Base-by-base conservation (phyloP, 495 filamentous ascomycete species). In the Hypoxylon trugodes region DNA sequence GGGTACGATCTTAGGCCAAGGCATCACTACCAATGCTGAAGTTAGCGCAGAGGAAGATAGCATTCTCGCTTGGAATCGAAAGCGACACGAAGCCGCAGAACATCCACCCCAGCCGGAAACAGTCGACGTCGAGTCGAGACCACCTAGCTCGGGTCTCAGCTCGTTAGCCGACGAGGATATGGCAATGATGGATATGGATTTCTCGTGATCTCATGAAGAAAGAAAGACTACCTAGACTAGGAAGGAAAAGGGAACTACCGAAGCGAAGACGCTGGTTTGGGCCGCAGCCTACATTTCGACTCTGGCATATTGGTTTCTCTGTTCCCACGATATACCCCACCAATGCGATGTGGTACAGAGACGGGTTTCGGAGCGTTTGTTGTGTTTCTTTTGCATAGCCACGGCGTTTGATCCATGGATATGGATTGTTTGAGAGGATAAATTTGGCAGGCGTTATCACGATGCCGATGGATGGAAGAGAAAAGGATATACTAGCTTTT, bases 1-100 rank as follows among this genome's bases (percentile, higher is more conserved):
- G 26, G 91, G 91, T 2, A 96, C 93, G 3, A 80, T 92, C 0
- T 74, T 97, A 8, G 93, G 93, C 2, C 87, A 86, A 61, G 73
- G 75, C 40, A 83, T 80, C 21, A 89, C n/a, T n/a, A n/a, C 93
- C 53, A 86, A 88, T 32, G 84, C 85, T 64, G 81, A 84, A 2
- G 70, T 93, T 18, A 74, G 81, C 38, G 85, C 94, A 28, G 91
- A 95, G 65, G 91, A 79, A 15, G 85, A 83, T 25, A 90, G 81
- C 64, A 81, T 96, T 22, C 76, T 79, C 2, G 86, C 87, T 43
- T 96, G 92, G 92, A 70, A 76, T 32, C 70, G 74, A 28, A 59
- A 49, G 26, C 68, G 68, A 61, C 64, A 64, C 16, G 61, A 72
- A 10, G 58, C 69, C 2, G 54, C 65, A 12, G 43, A 66, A 33